Percentiles rank a stretch among this genome's conserved stretches.
Conservation (phyloP, 371 early-diverging fungal genomes). For the Saksenaea oblongispora region DNA sequence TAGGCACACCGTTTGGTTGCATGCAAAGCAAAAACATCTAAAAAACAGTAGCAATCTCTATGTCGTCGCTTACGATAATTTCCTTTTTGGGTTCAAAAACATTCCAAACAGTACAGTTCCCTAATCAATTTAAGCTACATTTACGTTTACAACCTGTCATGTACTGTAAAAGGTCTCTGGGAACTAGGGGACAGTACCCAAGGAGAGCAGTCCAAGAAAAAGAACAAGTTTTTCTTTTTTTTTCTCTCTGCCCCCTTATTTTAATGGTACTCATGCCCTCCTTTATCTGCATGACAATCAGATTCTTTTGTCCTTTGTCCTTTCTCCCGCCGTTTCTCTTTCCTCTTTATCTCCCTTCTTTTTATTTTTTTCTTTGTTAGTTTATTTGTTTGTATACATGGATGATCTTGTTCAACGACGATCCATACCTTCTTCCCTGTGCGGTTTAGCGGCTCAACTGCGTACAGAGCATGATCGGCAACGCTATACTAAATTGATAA, state of each 20-base stretch:
- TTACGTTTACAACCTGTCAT: not conserved
- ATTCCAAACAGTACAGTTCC: not conserved
- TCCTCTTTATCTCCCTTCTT: not conserved
- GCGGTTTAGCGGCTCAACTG: not conserved
- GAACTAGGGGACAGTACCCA: not conserved
- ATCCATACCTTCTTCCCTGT: conserved; percentile 1
- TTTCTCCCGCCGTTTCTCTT: not conserved
- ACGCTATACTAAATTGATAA: conserved; percentile 16
- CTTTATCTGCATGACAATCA: not conserved
- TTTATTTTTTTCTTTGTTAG: not conserved
- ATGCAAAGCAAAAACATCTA: too few relatives aligned
- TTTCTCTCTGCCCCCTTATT: not conserved
- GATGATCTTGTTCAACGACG: not conserved
- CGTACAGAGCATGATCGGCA: conserved; percentile 15
- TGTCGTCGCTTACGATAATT: too few relatives aligned
- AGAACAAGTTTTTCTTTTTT: not conserved
- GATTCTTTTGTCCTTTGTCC: not conserved
- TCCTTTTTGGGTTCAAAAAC: too few relatives aligned
- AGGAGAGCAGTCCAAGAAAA: not conserved
- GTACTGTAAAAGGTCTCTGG: not conserved
- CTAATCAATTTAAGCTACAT: not conserved
- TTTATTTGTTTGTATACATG: not conserved
- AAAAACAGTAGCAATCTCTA: too few relatives aligned
- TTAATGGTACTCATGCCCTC: conserved; percentile 1
- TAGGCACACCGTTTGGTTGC: too few relatives aligned